Base-by-base conservation (phyloP, 176 grass and related monocot species). In the Panicum miliaceum region DNA sequence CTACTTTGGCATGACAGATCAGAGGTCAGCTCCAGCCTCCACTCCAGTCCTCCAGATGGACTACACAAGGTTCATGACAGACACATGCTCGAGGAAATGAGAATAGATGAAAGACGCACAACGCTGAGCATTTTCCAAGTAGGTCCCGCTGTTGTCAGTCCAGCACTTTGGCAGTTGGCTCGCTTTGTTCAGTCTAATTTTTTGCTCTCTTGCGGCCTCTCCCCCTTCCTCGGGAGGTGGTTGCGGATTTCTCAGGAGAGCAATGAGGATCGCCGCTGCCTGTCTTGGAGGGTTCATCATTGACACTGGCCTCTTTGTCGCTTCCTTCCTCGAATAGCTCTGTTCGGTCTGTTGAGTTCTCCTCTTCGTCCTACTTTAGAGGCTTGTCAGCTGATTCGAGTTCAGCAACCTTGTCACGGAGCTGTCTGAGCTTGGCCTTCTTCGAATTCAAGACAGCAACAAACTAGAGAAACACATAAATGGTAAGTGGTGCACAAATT, bases 361-460 rank as follows among this genome's bases (percentile, higher is more conserved):
- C 89, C 54, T 88, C 84, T 18, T 91, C 83, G 16, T 84, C 84
- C 16, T 86, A 78, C 65, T 90, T 86, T 62, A 76, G 20, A 73
- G 60, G 84, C 63, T 94, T 99, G 46, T 70, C 75, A 57, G 77
- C n/a, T 7, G 91, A 84, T 76, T 94, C 91, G 4, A 85, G 77
- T 57, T 90, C 85, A 14, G 86, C 41, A 58, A 94, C 64, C 50
- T 64, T 86, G 71, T 96, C 89, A 69, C 84, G 90, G 51, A 96
- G 86, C 38, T 92, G 91, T 74, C 89, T 87, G 62, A 99, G 89
- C 68, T 94, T 96, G 85, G 84, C 70, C 83, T 99, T 96, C 91
- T 99, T 99, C 3, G 96, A 96, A 82, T 96, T 96, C 25, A 99
- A 72, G 42, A 94, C 81, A 48, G 83, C 91, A 23, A 94, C 93